A percentile compares a stretch with the other conserved stretches of the same genome.
Evolutionary conservation across 768 basidiomycete species (phyloP).

Genomic region (Calocybe gangraenosa): DNA sequence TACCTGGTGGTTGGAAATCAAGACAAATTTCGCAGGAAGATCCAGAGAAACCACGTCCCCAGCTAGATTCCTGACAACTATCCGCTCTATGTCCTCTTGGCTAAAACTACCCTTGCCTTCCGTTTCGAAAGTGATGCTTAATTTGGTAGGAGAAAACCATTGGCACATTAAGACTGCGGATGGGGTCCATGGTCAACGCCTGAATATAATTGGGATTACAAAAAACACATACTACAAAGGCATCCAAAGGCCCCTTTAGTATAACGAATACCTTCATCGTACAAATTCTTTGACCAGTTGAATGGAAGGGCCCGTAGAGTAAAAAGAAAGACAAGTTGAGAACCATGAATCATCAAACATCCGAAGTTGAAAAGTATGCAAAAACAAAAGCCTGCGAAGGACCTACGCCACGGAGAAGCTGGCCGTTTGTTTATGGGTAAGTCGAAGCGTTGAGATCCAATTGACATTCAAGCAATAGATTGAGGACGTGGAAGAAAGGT

Average conservation of each 20-base stretch:
- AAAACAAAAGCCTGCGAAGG: slow-evolving; percentile 47
- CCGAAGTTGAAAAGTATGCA: slow-evolving; percentile 55
- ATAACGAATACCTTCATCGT: slow-evolving; percentile 68
- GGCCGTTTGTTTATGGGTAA: slow-evolving; percentile 54
- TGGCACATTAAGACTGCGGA: slow-evolving; percentile 69
- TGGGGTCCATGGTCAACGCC: neutral
- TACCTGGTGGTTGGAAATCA: slow-evolving; percentile 94
- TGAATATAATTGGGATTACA: neutral
- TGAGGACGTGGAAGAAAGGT: neutral
- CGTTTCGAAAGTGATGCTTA: slow-evolving; percentile 72
- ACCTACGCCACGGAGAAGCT: slow-evolving; percentile 48
- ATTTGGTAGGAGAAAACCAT: slow-evolving; percentile 74
- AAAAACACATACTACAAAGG: slow-evolving; percentile 55
- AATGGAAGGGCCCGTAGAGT: slow-evolving; percentile 67
- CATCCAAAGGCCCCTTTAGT: slow-evolving; percentile 82
- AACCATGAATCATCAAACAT: slow-evolving; percentile 64
- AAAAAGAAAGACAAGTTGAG: slow-evolving; percentile 69
- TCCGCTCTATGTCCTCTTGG: slow-evolving; percentile 49
- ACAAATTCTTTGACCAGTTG: slow-evolving; percentile 46
- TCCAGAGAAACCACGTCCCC: slow-evolving; percentile 61
- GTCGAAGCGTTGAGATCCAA: slow-evolving; percentile 28
- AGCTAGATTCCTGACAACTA: slow-evolving; percentile 50
- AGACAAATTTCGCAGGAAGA: slow-evolving; percentile 74
- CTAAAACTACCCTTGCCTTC: slow-evolving; percentile 63
- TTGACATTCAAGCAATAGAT: slow-evolving; percentile 18